Evolutionary conservation across 352 stramenopile genomes (phyloP), one percentile per base, ranked within the genome.

Genomic region (Phytophthora litchii): DNA sequence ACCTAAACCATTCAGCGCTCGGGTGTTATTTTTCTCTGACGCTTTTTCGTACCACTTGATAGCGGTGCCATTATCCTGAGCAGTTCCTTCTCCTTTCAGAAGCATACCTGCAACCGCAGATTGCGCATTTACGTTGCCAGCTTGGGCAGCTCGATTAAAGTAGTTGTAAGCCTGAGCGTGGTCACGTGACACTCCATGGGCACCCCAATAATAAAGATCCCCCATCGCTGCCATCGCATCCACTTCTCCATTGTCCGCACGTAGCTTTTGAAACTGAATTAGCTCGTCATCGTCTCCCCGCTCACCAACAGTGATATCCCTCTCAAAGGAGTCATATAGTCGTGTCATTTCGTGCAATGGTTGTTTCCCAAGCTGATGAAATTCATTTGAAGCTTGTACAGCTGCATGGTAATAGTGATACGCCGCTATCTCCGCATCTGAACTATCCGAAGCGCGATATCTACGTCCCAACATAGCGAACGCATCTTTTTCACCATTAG

Each of bases 141-240:
- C 61, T 14, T 76, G 20, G 2, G 88, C 90, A 14, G 91, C 91
- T 35, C 72, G 61, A 13, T 79, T 41, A 53, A 93, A 97, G 55
- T 96, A 97, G 2, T 59, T 37, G 25, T 83, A 83, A 20, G 90
- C 90, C 7, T 74, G 74, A 12, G 37, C 40, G 16, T 97, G 88
- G 43, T 97, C 79, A 14, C 89, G 77, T 0, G 52, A 20, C 8
- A 97, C 38, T 3, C 91, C 91, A 11, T 85, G 76, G 4, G 82
- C 75, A 3, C 90, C 91, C 83, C 88, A 97, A 55, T 97, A 97
- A 44, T 95, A 94, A 14, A 97, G 52, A 38, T 96, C 89, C 0
- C 88, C 91, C 84, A 97, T 93, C 9, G 76, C 77, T 2, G 87
- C 60, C 76, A 97, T 92, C 0, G 90, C 78, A 1, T 75, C 68